These are phyloP conservation scores for Sugiyamaella marilandica DNA, from an alignment of 805 yeast species.

Conservation along the genomic window DNA sequence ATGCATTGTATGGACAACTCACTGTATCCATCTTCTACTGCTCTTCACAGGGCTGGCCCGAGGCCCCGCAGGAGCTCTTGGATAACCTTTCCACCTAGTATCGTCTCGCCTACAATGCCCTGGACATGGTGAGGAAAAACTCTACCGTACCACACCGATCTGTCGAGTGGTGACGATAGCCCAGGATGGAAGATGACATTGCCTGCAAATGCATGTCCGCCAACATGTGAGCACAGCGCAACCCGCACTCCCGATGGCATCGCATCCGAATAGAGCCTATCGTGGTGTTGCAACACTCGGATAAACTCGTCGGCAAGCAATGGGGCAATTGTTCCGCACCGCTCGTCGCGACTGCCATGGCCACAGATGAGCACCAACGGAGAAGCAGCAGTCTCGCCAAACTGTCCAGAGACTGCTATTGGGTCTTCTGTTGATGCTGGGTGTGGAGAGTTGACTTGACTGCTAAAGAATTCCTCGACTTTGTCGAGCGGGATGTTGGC, in stretches of 20 bases:
- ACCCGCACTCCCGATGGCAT: constrained; percentile 36
- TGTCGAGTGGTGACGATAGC: constrained; percentile 33
- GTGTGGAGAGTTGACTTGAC: constrained; percentile 37
- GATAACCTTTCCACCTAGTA: constrained; percentile 47
- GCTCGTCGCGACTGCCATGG: constrained; percentile 53
- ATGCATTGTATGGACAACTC: too few relatives aligned
- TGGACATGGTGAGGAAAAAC: constrained; percentile 64
- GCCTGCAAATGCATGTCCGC: constrained; percentile 87
- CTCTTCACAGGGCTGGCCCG: neutral
- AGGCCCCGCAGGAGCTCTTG: constrained; percentile 37
- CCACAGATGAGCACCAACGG: constrained; percentile 57
- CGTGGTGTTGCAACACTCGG: constrained; percentile 36
- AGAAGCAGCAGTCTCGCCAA: neutral
- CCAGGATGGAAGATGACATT: constrained; percentile 53
- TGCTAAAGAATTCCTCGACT: constrained; percentile 37
- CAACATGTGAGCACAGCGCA: constrained; percentile 68
- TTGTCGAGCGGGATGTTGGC: constrained; percentile 17
- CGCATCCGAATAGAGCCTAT: constrained; percentile 26
- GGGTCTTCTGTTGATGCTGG: constrained; percentile 29
- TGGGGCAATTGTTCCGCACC: constrained; percentile 71
- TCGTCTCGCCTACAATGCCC: constrained; percentile 55
- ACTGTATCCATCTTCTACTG: too few relatives aligned
- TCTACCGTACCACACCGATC: constrained; percentile 68
- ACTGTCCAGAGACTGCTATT: constrained; percentile 14
- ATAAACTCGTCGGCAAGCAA: constrained; percentile 48